Base-by-base conservation (phyloP, 495 filamentous ascomycete genomes). In the Aspergillus olivimuriae region DNA sequence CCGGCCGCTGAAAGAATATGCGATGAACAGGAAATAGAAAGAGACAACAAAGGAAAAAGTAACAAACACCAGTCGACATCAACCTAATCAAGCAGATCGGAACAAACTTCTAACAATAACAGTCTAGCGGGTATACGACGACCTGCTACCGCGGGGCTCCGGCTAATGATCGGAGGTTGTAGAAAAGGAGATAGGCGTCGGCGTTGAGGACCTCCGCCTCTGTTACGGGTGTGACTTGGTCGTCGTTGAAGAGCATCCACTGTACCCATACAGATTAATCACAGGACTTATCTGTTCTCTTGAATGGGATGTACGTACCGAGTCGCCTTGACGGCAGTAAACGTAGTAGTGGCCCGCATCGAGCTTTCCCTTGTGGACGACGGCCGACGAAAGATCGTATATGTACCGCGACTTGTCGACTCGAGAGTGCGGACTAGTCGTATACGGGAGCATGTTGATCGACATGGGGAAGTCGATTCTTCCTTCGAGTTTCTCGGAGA, bases 171-270 rank as follows among this genome's bases (percentile, higher is more conserved):
- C 81, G 74, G 32, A 87, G 78, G 36, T 84, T 82, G 52, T 96
- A 96, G 61, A 95, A 91, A 30, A 96, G 64, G 31, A 96, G 66
- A 61, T 94, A 96, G 9, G 90, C 89, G 53, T 90, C 74, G 31
- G 84, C 84, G 19, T 72, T 76, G 18, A 96, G 73, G 6, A 95
- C 90, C 40, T 95, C 83, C 5, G 80, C 76, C 52, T 89, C 86
- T 14, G 71, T 73, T 16, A 84, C 88, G 38, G 86, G 51, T 36
- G 87, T 87, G 34, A 96, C 89, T 57, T 84, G 84, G 57, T 87
- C 87, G 61, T 96, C 90, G 51, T 96, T 89, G 69, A 95, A 94
- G 21, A 80, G 73, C 57, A 90, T 89, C 90, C 90, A 96, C 78
- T 91, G 44, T 23, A 24, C 7, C n/a, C n/a, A n/a, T n/a, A n/a